Evolutionary conservation across 805 yeast species (phyloP), one percentile per base, ranked within the genome.

Genomic region (Ogataea minuta): DNA sequence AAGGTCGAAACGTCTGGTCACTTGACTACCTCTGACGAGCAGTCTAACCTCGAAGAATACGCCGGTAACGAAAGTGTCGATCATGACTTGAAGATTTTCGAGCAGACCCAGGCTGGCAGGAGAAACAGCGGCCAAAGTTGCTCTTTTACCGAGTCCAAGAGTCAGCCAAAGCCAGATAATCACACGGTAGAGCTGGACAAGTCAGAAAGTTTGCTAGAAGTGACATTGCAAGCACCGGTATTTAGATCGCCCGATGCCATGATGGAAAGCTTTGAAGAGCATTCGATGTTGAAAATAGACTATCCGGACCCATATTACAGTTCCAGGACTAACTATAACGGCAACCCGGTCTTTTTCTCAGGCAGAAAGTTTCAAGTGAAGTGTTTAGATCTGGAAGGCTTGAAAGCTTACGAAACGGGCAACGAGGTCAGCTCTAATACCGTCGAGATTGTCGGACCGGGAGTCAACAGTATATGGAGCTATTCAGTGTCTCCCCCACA

Each of bases 231-330:
- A 2, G 56, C 60, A 6, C 63, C 63, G 1, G 13, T 14, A 1
- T 51, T 39, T 13, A 8, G 9, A 7, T 30, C 53, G 3, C 34
- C 34, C 11, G 44, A 41, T n/a, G 42, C 34, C 6, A 52, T 59
- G 48, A 31, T 59, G 39, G 23, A 49, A 8, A 37, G 53, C 14
- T 64, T 84, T 21, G 77, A 72, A 23, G 57, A 57, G 0, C 47
- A 56, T 17, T 81, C 79, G 0, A 49, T 71, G 10, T 70, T 84
- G 2, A 68, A 72, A 46, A 60, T 76, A 10, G 71, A 77, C 10
- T 81, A 83, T 53, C 41, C 50, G 1, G 83, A 76, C 45, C 95
- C 96, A 0, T 77, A 63, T 48, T 90, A 77, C 49, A 72, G 79
- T 19, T 68, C 72, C 11, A 49, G 66, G 0, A 52, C 59, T 1